phyloP scores from a whole-genome alignment of 2,329 filamentous ascomycete genomes.

The Fusarium xyrophilum region DNA sequence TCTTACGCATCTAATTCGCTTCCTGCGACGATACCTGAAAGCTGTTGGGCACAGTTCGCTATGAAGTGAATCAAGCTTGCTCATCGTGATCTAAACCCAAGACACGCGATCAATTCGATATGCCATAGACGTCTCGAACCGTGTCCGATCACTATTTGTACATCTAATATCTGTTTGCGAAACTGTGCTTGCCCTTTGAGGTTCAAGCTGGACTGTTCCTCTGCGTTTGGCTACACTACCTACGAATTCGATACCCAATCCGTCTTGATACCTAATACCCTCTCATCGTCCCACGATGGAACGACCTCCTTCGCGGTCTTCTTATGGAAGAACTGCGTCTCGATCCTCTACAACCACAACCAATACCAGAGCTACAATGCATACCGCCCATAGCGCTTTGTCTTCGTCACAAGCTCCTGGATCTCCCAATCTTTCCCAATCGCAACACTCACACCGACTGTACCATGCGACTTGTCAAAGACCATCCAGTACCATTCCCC shows the following conservation, averaged over 20 bases:
- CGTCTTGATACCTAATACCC: neutral
- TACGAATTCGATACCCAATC: neutral
- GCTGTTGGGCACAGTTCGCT: slow-evolving; percentile 10
- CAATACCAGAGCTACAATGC: slow-evolving; percentile 50
- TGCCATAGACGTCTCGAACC: slow-evolving; percentile 4
- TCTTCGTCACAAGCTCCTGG: slow-evolving; percentile 51
- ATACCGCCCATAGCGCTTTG: slow-evolving; percentile 53
- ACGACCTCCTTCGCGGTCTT: slow-evolving; percentile 39
- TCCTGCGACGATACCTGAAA: slow-evolving; percentile 13
- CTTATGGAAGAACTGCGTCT: slow-evolving; percentile 53
- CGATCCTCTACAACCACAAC: slow-evolving; percentile 55
- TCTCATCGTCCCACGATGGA: slow-evolving; percentile 41
- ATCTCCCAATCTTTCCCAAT: slow-evolving; percentile 46
- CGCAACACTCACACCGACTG: slow-evolving; percentile 50
- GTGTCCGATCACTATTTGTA: neutral
- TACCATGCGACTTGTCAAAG: slow-evolving; percentile 51
- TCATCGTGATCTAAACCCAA: slow-evolving; percentile 19
- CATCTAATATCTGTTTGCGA: slow-evolving; percentile 2
- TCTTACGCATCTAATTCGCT: slow-evolving; percentile 18
- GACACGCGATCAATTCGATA: slow-evolving; percentile 20
- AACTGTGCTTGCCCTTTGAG: neutral
- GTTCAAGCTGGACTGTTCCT: slow-evolving; percentile 1
- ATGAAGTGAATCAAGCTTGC: slow-evolving; percentile 30
- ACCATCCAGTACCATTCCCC: slow-evolving; percentile 43
- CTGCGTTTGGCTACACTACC: neutral